Conservation (phyloP, 2,329 filamentous ascomycete genomes). For the Cladosporium colombiae region DNA sequence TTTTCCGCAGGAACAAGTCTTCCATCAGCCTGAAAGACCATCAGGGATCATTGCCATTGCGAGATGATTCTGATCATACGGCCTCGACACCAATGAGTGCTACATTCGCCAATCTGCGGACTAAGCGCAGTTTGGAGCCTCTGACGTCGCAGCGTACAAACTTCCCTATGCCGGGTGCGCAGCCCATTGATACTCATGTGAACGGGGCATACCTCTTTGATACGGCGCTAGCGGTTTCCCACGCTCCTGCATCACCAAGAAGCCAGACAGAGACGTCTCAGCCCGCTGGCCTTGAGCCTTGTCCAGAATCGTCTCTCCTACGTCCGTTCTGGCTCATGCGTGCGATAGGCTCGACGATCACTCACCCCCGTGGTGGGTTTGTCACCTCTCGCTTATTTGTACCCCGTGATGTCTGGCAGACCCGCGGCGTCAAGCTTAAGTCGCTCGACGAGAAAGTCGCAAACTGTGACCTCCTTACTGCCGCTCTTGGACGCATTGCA, state of each 20-base stretch:
- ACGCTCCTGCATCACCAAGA: conserved; percentile 33
- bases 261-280: conserved; percentile 52
- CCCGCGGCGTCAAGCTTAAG: conserved; percentile 90
- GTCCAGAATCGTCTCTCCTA: conserved; percentile 84
- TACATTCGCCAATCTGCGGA: conserved; percentile 58
- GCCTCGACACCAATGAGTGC: conserved; percentile 73
- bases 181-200: conserved; percentile 49
- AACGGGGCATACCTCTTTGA: conserved; percentile 82
- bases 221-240: conserved; percentile 40
- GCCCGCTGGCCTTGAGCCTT: conserved; percentile 82
- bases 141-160: conserved; percentile 34
- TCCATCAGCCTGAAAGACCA: conserved; percentile 67
- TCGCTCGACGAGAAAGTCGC: conserved; percentile 90
- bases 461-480: conserved; percentile 87
- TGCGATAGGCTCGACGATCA: conserved; percentile 86
- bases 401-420: conserved; percentile 88
- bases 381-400: conserved; percentile 89
- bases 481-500: conserved; percentile 70
- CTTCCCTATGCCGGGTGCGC: conserved; percentile 56
- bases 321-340: conserved; percentile 98
- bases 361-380: conserved; percentile 88
- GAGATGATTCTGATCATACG: conserved; percentile 60
- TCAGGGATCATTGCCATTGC: conserved; percentile 67
- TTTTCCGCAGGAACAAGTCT: conserved; percentile 53
- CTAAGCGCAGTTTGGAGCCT: conserved; percentile 30